Percentiles rank a stretch among this genome's conserved stretches.
Conservation (phyloP, 257 asterid genomes). For the Salvia miltiorrhiza region DNA sequence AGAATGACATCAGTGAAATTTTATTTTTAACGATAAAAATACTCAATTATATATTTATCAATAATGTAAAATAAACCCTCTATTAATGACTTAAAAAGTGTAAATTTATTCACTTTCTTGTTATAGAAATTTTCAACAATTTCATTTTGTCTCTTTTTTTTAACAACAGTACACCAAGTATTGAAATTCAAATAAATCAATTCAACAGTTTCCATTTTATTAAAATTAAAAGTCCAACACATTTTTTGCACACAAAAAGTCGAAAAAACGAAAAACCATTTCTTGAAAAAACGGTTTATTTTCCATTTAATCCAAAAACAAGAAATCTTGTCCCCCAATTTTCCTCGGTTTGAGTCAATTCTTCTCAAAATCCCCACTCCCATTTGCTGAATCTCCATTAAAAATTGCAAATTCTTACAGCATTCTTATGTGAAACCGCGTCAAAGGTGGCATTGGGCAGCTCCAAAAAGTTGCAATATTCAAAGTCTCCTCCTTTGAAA, state of each 20-base stretch:
- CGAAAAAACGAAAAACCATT: not conserved
- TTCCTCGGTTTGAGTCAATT: constrained; percentile 13
- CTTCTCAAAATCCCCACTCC: constrained; percentile 21
- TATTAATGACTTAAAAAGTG: too few relatives aligned
- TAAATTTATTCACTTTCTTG: too few relatives aligned
- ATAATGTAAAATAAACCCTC: too few relatives aligned
- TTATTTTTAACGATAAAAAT: too few relatives aligned
- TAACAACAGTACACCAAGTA: too few relatives aligned
- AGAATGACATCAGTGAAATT: too few relatives aligned
- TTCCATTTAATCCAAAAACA: not conserved
- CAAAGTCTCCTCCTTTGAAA: constrained; percentile 32
- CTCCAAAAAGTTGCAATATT: constrained; percentile 27
- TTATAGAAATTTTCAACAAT: too few relatives aligned
- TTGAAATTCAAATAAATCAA: not conserved
- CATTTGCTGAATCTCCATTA: not conserved
- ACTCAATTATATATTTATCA: too few relatives aligned
- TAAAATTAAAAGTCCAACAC: not conserved
- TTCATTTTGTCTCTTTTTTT: too few relatives aligned
- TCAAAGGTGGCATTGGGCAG: constrained; percentile 33
- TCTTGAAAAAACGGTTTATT: not conserved
- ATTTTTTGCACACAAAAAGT: not conserved
- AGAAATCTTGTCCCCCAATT: not conserved
- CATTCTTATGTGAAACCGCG: constrained; percentile 46
- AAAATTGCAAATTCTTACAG: constrained; percentile 21
- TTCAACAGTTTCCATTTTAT: not conserved